Percentiles rank a stretch among this genome's conserved stretches.
These are phyloP conservation scores for Penicillium sp. DNA, from an alignment of 2,329 filamentous ascomycete genomes.

Conservation along the genomic window DNA sequence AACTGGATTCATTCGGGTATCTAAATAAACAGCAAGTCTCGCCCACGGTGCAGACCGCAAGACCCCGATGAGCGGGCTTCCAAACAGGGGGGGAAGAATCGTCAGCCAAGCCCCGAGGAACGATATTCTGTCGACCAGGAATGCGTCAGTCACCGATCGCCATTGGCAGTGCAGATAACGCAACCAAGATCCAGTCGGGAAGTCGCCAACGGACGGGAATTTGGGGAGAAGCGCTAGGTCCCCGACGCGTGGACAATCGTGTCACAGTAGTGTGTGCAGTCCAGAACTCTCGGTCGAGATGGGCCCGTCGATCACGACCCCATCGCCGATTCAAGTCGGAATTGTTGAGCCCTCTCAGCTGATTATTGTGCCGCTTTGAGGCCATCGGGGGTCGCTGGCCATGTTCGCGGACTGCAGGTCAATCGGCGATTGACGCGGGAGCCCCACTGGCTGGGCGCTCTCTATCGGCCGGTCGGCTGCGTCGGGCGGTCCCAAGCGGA, in stretches of 20 bases:
- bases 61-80: slow-evolving; percentile 3
- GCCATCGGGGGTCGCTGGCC: not conserved
- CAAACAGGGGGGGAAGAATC: slow-evolving; percentile 8
- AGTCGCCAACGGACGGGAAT: slow-evolving; percentile 10
- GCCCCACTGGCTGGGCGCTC: slow-evolving; percentile 27
- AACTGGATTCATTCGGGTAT: slow-evolving; percentile 18
- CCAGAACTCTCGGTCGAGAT: slow-evolving; percentile 8
- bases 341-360: not conserved
- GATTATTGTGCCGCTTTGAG: slow-evolving; percentile 5
- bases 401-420: too few species aligned
- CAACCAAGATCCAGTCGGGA: slow-evolving; percentile 23
- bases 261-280: slow-evolving; percentile 7
- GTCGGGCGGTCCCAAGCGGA: slow-evolving; percentile 9
- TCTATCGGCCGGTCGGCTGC: slow-evolving; percentile 26
- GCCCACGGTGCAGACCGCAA: slow-evolving; percentile 13
- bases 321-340: not conserved
- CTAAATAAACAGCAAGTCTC: slow-evolving; percentile 20
- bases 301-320: not conserved
- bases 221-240: not conserved
- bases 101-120: slow-evolving; percentile 15
- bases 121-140: too few species aligned
- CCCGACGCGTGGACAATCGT: not conserved
- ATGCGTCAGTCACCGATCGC: slow-evolving; percentile 18
- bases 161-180: slow-evolving; percentile 23
- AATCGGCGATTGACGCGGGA: slow-evolving; percentile 11